Evolutionary conservation across 371 early-diverging fungal genomes (phyloP), one percentile per base, ranked within the genome.

Genomic region (Mucor sp.): DNA sequence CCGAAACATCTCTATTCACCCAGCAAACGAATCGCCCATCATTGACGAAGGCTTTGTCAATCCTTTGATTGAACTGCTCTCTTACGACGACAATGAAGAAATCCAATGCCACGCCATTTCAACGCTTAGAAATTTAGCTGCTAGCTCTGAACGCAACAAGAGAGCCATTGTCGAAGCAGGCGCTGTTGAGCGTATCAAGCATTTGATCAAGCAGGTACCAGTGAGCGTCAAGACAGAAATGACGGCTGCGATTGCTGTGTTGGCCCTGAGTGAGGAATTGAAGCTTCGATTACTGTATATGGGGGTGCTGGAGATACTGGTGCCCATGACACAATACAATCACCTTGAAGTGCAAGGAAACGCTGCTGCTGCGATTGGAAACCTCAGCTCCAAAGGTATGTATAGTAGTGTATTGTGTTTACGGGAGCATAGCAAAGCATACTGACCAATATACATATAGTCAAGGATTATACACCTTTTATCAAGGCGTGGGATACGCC

Each of bases 1-100:
- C 63, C 91, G 97, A 62, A 97, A 97, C 75, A 89, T 97, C 62
- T 95, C 95, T 58, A 97, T 97, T 59, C 94, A 95, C 69, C 89
- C 94, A 6, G 80, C 87, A 28, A 95, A 95, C 75, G 95, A 95
- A 71, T 87, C 89, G 9, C 92, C 94, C 21, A 93, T 96, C 59
- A 87, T 94, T 48, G 87, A 91, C 58, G 92, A 92, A 60, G 94
- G 93, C 9, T 92, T 94, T 68, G 81, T 96, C 55, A 85, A 88
- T 37, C 91, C 90, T 1, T 70, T 96, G 58, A 87, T 94, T 58
- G 85, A 85, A 30, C 79, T 94, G 25, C 68, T 95, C 23, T 82
- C 91, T 0, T 89, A 86, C 68, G 85, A 88, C 32, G 92, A 90
- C 68, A 91, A 91, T 68, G 90, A 91, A 66, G 95, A 95, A 73